phyloP scores from a whole-genome alignment of 129 eudicot species.

The Lactuca saligna region DNA sequence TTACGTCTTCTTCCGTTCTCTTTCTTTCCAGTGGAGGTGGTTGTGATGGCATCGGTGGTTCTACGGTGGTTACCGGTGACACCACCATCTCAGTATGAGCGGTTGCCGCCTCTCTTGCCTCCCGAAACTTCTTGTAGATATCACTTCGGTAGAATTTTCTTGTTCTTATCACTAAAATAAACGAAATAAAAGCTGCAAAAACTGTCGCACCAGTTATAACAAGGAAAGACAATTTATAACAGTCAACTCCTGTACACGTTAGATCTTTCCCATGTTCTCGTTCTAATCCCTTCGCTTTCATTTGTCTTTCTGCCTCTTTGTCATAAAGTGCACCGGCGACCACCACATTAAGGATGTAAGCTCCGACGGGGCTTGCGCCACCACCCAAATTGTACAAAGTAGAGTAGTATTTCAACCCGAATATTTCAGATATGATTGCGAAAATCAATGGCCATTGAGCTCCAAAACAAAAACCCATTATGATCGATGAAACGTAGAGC shows the following conservation, averaged over 20 bases:
- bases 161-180: slow-evolving; percentile 63
- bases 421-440: slow-evolving; percentile 76
- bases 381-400: slow-evolving; percentile 67
- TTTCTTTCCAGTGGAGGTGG: slow-evolving; percentile 4
- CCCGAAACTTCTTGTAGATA: slow-evolving; percentile 77
- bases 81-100: slow-evolving; percentile 29
- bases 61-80: not conserved
- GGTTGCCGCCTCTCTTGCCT: slow-evolving; percentile 15
- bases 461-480: slow-evolving; percentile 86
- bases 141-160: slow-evolving; percentile 67
- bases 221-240: slow-evolving; percentile 64
- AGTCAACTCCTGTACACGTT: slow-evolving; percentile 57
- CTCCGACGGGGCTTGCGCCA: slow-evolving; percentile 76
- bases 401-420: slow-evolving; percentile 76
- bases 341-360: slow-evolving; percentile 62
- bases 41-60: not conserved
- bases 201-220: slow-evolving; percentile 56
- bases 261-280: slow-evolving; percentile 54
- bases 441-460: slow-evolving; percentile 85
- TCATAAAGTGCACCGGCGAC: slow-evolving; percentile 72
- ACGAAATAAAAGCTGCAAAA: slow-evolving; percentile 55
- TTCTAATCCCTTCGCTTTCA: slow-evolving; percentile 44
- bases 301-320: slow-evolving; percentile 53
- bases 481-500: slow-evolving; percentile 62
- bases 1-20: slow-evolving; percentile 17